Evolutionary conservation across 768 basidiomycete species (phyloP).

Genomic region (Saitozyma sp.): DNA sequence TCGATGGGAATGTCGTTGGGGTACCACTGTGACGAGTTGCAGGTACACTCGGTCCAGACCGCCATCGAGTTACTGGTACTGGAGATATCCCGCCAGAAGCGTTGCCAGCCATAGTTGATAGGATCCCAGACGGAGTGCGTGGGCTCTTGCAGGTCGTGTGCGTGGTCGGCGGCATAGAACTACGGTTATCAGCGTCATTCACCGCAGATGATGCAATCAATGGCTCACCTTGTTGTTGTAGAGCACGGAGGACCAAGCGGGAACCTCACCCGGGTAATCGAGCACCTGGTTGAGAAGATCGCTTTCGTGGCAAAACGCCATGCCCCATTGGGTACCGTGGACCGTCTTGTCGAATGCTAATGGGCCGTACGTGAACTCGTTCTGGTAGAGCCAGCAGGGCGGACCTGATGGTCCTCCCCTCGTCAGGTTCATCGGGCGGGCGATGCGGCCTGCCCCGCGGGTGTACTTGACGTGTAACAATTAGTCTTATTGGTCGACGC

Average conservation of each 20-base stretch:
- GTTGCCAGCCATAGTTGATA: not conserved
- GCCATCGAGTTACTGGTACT: not conserved
- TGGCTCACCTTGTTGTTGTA: constrained; percentile 2
- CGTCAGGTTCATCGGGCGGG: not conserved
- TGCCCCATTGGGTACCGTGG: not conserved
- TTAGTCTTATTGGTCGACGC: no score
- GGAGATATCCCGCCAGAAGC: constrained; percentile 4
- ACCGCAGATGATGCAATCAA: no score
- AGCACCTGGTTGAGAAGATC: not conserved
- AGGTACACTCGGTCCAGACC: not conserved
- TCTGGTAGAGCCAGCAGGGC: constrained; percentile 3
- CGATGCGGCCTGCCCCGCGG: constrained; percentile 1
- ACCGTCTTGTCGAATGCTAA: not conserved
- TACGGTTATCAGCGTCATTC: not conserved
- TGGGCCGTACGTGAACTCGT: not conserved
- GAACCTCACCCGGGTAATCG: not conserved
- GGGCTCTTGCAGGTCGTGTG: not conserved
- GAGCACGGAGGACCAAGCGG: not conserved
- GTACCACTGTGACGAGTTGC: not conserved
- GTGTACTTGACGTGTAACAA: no score
- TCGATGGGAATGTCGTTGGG: not conserved
- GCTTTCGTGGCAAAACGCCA: not conserved
- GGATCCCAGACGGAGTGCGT: not conserved
- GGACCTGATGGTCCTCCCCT: not conserved
- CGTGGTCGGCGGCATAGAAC: not conserved